These are phyloP conservation scores for Penicillium ochrochloron DNA, from an alignment of 495 filamentous ascomycete genomes.

Conservation along the genomic window DNA sequence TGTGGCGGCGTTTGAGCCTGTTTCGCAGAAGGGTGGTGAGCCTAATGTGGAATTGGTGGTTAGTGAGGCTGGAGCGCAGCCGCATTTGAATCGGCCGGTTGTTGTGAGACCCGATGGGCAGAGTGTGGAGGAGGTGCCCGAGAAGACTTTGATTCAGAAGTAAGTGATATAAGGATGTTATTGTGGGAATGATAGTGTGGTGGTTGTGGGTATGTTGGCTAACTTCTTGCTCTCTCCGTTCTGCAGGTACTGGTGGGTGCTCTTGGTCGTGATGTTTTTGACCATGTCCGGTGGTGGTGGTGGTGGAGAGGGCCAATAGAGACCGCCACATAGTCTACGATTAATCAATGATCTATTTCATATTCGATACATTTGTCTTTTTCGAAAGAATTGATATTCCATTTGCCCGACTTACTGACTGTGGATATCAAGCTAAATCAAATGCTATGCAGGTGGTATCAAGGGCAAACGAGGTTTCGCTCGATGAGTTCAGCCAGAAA, in stretches of 20 bases:
- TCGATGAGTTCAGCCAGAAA: neutral
- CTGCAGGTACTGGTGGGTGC: slow-evolving; percentile 53
- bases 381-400: neutral
- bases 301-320: slow-evolving; percentile 30
- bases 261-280: slow-evolving; percentile 47
- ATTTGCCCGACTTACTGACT: neutral
- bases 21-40: neutral
- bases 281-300: slow-evolving; percentile 49
- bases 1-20: slow-evolving; percentile 19
- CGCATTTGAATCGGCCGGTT: slow-evolving; percentile 49
- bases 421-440: neutral
- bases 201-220: neutral
- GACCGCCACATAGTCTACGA: slow-evolving; percentile 1
- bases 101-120: slow-evolving; percentile 46
- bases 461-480: slow-evolving; percentile 16
- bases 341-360: slow-evolving; percentile 2
- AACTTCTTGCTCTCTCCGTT: neutral
- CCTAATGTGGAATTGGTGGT: slow-evolving; percentile 36
- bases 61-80: slow-evolving; percentile 36
- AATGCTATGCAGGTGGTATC: slow-evolving; percentile 21
- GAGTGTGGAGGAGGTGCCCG: slow-evolving; percentile 39
- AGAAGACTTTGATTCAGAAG: slow-evolving; percentile 55
- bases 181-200: neutral
- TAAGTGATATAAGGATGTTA: slow-evolving; percentile 27
- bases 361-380: neutral